phyloP scores from a whole-genome alignment of 2,329 filamentous ascomycete species.

The Chalaropsis thielavioides region DNA sequence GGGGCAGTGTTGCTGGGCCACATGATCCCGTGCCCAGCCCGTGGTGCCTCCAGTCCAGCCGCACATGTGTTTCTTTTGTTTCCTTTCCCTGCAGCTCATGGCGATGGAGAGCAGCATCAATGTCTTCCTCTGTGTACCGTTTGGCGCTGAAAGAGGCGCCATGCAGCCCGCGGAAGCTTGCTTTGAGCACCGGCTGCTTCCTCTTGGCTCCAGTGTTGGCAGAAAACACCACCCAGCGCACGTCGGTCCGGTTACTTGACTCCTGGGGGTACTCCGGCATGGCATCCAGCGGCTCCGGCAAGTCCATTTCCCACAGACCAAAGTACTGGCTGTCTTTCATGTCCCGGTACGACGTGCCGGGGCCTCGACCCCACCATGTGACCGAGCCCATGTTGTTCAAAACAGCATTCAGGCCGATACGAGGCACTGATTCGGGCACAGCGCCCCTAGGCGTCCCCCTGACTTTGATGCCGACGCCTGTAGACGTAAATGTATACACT shows the following conservation, averaged over 20 bases:
- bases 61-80: slow-evolving; percentile 38
- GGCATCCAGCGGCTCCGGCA: slow-evolving; percentile 35
- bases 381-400: slow-evolving; percentile 26
- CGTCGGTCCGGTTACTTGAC: slow-evolving; percentile 48
- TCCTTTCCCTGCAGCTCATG: slow-evolving; percentile 39
- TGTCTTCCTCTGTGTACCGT: slow-evolving; percentile 40
- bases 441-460: slow-evolving; percentile 33
- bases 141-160: slow-evolving; percentile 42
- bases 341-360: slow-evolving; percentile 52
- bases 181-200: slow-evolving; percentile 27
- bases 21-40: slow-evolving; percentile 49
- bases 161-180: slow-evolving; percentile 32
- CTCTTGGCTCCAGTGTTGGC: background rate
- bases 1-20: slow-evolving; percentile 39
- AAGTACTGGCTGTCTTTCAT: slow-evolving; percentile 46
- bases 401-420: slow-evolving; percentile 44
- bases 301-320: slow-evolving; percentile 34
- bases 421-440: slow-evolving; percentile 41
- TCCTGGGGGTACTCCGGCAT: slow-evolving; percentile 58
- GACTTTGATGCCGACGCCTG: slow-evolving; percentile 36
- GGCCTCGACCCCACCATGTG: slow-evolving; percentile 54
- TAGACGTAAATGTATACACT: slow-evolving; percentile 40
- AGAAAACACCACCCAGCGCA: slow-evolving; percentile 37
- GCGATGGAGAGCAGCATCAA: slow-evolving; percentile 43
- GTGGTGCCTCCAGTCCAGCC: slow-evolving; percentile 48